Base-by-base conservation (phyloP, 192 early-diverging fungal genomes). In the Coemansia sp. region DNA sequence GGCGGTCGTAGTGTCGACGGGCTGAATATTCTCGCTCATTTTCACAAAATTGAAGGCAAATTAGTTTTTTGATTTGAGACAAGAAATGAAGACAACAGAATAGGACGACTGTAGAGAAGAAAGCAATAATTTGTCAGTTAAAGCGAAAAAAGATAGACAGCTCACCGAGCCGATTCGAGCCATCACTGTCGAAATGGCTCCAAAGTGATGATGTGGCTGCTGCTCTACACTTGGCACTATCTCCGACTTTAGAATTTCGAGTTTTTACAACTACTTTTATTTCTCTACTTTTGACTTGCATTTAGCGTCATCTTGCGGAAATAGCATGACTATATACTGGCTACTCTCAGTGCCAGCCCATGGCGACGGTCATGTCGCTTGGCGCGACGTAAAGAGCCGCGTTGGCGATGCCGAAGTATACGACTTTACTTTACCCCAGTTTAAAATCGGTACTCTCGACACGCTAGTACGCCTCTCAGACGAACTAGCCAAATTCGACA, bases 391-490 rank as follows among this genome's bases (percentile, higher is more conserved):
- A 6, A 73, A 75, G 67, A 53, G 37, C 57, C 70, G 66, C 11
- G 62, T 85, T 8, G 93, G 92, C 69, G 84, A 87, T 68, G 89
- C 92, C n/a, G 94, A 96, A 53, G 78, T 96, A n/a, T 87, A 88
- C 67, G 89, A 90, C 39, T 93, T 98, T 73, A 70, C 77, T 52
- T 84, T 98, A 63, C 98, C 98, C 19, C 91, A 94, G 65, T 96
- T 99, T 77, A 76, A 77, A 70, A 82, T 82, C 42, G 97, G 97
- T 46, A 99, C 96, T 26, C 86, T 99, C 46, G 97, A 99, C 77
- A 87, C 89, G 1, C 88, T 99, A 16, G 93, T 98, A 19, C 72
- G 95, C 23, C 87, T 98, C 28, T 98, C 96, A 13, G 98, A 99
- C 76, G 97, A 99, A 70, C 85, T 99, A 40, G 82, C 82, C 28